Evolutionary conservation across 441 rosid species (phyloP).

Genomic region (Aleurites moluccanus): DNA sequence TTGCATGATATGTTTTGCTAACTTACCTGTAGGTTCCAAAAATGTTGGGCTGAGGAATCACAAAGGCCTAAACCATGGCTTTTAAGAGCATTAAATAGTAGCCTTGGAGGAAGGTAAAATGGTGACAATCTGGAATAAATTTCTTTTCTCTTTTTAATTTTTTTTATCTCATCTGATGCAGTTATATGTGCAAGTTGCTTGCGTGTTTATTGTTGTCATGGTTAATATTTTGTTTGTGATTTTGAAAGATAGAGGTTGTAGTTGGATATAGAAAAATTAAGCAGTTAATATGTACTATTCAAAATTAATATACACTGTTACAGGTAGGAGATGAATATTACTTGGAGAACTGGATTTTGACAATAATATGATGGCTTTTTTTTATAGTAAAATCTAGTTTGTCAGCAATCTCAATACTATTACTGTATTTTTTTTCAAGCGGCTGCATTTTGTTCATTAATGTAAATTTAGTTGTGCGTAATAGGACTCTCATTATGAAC

Average conservation of each 20-base stretch:
- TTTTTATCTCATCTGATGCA: background rate
- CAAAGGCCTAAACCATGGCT: constrained; percentile 87
- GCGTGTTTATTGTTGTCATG: background rate
- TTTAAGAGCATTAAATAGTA: constrained; percentile 71
- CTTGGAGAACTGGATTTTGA: background rate
- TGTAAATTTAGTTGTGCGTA: background rate
- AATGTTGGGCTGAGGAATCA: constrained; percentile 86
- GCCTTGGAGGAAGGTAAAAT: constrained; percentile 96
- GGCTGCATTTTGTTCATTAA: constrained; percentile 4
- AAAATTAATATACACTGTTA: background rate
- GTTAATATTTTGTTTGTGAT: background rate
- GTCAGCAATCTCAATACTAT: background rate
- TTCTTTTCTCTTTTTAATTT: constrained; percentile 5
- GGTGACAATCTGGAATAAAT: constrained; percentile 3
- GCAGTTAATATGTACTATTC: background rate
- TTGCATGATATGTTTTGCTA: constrained; percentile 26
- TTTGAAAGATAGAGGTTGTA: background rate
- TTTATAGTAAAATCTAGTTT: too few species aligned
- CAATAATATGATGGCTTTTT: background rate
- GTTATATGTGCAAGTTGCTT: background rate
- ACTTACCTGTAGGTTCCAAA: constrained; percentile 60
- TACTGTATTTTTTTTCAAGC: background rate
- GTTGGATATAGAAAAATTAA: background rate
- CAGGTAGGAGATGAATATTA: background rate
- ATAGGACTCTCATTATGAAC: background rate